Evolutionary conservation across 148 eudicot species (phyloP).

Genomic region (Rheum nobile): DNA sequence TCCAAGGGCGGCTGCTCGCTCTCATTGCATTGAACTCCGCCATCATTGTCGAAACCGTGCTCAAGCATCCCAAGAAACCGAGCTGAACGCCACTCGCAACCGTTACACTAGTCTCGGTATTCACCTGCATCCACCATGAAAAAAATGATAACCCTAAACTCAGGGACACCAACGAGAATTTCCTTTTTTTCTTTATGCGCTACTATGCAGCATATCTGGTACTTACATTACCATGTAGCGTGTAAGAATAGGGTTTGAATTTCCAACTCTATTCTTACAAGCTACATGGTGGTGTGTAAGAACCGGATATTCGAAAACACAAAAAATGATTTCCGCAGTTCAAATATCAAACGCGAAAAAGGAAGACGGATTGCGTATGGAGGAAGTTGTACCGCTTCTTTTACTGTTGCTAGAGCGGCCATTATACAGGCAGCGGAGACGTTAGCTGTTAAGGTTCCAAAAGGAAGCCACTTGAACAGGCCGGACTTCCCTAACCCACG

Average conservation of each 20-base stretch:
- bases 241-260: too few species aligned
- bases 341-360: too few species aligned
- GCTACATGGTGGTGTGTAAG: too few species aligned
- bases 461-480: constrained; percentile 61
- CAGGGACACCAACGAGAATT: too few species aligned
- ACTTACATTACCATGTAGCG: too few species aligned
- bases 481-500: constrained; percentile 60
- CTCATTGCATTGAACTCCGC: constrained; percentile 72
- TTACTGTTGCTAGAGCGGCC: constrained; percentile 74
- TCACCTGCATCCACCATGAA: constrained; percentile 26
- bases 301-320: too few species aligned
- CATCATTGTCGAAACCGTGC: constrained; percentile 88
- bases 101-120: constrained; percentile 33
- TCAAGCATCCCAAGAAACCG: constrained; percentile 69
- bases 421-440: constrained; percentile 71
- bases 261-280: too few species aligned
- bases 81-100: constrained; percentile 56
- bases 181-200: too few species aligned
- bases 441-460: constrained; percentile 82
- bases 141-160: too few species aligned
- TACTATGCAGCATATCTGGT: too few species aligned
- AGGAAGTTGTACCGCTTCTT: constrained; percentile 68
- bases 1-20: constrained; percentile 47
- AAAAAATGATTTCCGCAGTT: too few species aligned
- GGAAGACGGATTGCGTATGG: too few species aligned